phyloP scores from a whole-genome alignment of 257 asterid genomes.

The Mitragyna speciosa region DNA sequence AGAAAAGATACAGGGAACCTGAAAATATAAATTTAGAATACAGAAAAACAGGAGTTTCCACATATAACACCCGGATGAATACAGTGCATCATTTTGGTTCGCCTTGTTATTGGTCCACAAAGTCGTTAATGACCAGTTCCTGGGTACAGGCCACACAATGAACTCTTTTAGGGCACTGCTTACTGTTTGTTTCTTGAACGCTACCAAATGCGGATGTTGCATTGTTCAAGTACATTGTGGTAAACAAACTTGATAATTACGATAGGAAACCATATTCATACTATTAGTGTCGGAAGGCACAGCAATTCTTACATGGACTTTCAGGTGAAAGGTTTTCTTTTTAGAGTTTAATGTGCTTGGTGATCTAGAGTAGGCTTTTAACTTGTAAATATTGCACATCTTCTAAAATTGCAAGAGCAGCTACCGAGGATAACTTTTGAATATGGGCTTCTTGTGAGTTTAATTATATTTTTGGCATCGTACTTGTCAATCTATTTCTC shows the following conservation, averaged over 20 bases:
- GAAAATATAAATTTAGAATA: background rate
- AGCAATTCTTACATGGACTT: background rate
- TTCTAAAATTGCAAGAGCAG: background rate
- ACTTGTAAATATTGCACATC: background rate
- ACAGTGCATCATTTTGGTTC: background rate
- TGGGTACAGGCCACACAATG: background rate
- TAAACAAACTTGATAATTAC: background rate
- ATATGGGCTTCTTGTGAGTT: background rate
- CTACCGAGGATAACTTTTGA: background rate
- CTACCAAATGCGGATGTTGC: background rate
- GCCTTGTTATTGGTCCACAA: background rate
- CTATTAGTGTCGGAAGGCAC: background rate
- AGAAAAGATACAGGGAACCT: background rate
- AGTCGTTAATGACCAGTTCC: background rate
- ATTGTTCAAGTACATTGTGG: background rate
- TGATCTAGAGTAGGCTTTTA: background rate
- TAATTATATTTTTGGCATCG: background rate
- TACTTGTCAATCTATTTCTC: background rate
- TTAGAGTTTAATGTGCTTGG: background rate
- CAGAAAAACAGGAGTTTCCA: background rate
- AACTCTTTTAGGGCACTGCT: background rate
- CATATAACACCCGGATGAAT: background rate
- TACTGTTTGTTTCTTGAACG: background rate
- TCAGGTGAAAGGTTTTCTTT: background rate
- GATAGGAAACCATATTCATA: no score